Conservation (phyloP, 2,329 filamentous ascomycete species). For the Calonectria pseudoturangicola region DNA sequence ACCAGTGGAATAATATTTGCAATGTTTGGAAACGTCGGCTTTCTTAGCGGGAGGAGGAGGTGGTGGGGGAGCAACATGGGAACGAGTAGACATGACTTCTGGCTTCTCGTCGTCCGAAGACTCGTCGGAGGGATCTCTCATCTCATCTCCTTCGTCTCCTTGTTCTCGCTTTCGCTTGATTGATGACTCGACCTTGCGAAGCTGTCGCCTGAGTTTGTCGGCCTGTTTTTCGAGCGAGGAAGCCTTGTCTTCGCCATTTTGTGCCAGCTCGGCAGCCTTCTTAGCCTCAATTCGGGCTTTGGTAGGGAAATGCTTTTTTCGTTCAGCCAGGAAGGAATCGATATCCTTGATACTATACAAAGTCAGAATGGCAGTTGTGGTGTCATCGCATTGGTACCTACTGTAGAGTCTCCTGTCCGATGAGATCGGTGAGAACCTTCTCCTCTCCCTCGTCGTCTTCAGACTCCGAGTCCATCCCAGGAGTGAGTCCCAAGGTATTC, state of each 20-base stretch:
- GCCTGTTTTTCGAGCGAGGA: constrained; percentile 76
- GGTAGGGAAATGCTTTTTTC: constrained; percentile 88
- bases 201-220: constrained; percentile 77
- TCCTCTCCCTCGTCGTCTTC: constrained; percentile 84
- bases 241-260: constrained; percentile 75
- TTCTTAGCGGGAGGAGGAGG: constrained; percentile 70
- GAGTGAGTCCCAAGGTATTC: constrained; percentile 83
- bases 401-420: constrained; percentile 74
- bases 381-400: constrained; percentile 61
- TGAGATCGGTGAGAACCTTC: constrained; percentile 75
- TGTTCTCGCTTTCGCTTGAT: constrained; percentile 81
- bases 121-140: constrained; percentile 72
- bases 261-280: constrained; percentile 68
- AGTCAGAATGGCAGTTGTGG: constrained; percentile 37
- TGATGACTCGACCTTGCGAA: constrained; percentile 82
- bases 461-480: constrained; percentile 77
- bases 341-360: constrained; percentile 80
- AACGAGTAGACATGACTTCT: constrained; percentile 73
- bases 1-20: constrained; percentile 82
- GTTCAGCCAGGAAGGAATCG: constrained; percentile 86
- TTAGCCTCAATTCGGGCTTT: constrained; percentile 80
- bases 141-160: constrained; percentile 80
- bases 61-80: constrained; percentile 56
- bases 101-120: constrained; percentile 76
- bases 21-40: constrained; percentile 78